Conservation (phyloP, 768 basidiomycete species). For the Russula olivacea region DNA sequence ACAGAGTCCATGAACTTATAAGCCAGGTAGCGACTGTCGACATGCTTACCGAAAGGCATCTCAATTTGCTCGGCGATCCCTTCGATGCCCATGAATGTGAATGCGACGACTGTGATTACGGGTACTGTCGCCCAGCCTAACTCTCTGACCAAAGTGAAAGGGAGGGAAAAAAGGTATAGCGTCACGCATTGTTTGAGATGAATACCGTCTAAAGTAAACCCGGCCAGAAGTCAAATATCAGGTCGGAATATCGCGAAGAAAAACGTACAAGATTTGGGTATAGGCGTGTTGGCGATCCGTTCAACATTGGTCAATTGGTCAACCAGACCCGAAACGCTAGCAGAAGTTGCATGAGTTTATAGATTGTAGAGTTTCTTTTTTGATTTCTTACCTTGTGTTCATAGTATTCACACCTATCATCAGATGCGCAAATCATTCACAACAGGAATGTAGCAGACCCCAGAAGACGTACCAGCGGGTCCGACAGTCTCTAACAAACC, state of each 20-base stretch:
- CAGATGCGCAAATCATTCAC: constrained; percentile 5
- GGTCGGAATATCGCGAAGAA: background rate
- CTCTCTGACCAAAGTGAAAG: constrained; percentile 77
- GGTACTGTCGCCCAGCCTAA: constrained; percentile 81
- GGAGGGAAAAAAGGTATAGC: constrained; percentile 85
- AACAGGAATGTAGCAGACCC: background rate
- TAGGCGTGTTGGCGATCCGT: constrained; percentile 83
- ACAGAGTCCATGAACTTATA: background rate
- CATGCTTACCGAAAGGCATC: constrained; percentile 77
- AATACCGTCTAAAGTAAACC: constrained; percentile 56
- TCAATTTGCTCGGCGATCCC: constrained; percentile 94
- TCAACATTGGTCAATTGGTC: constrained; percentile 86
- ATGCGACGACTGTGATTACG: constrained; percentile 80
- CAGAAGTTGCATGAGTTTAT: background rate
- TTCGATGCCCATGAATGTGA: constrained; percentile 93
- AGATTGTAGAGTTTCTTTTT: background rate
- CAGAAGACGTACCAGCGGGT: constrained; percentile 57
- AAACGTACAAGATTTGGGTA: constrained; percentile 64
- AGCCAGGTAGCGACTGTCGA: background rate
- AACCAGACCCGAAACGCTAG: constrained; percentile 71
- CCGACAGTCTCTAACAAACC: constrained; percentile 86
- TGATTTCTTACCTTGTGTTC: constrained; percentile 49
- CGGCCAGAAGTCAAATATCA: constrained; percentile 8
- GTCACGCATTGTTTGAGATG: constrained; percentile 96
- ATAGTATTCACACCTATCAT: constrained; percentile 67